Evolutionary conservation across 495 filamentous ascomycete genomes (phyloP), one percentile per base, ranked within the genome.

Genomic region (Hypoxylon subgilvum): DNA sequence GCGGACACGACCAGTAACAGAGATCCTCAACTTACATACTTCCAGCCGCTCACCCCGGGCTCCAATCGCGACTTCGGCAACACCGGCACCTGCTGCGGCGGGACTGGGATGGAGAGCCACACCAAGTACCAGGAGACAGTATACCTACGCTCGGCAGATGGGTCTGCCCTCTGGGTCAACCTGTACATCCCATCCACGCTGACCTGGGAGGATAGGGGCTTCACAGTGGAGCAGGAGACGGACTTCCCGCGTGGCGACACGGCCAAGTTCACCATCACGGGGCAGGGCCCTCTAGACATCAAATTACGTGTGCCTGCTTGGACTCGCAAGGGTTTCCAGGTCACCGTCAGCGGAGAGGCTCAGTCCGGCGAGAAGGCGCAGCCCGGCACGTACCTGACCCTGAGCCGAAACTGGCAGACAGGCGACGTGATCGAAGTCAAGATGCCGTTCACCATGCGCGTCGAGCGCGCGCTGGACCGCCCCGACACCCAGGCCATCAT

Each of bases 61-160:
- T 55, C 54, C 0, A 31, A 47, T 4, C 65, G 70, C 23, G 68
- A 71, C 35, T 72, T 64, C 39, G 61, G 55, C 6, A 53, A 69
- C 47, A 69, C 68, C 7, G 66, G 66, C 21, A 71, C 68, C 51
- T 73, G 70, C 61, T 73, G 70, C 19, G 68, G 69, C 27, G 70
- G 70, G 6, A 71, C 70, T 0, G 66, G 66, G 6, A 47, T 69
- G 51, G 70, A 73, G 59, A 67, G 57, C 36, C 69, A 73, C 42
- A 73, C 70, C 5, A 71, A 69, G 44, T 61, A 67, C 32, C 60
- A 60, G 50, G 70, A 71, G 38, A 67, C 68, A 5, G 61, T 73
- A 9, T 73, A 73, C 57, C 49, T 63, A 4, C 59, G 63, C 27
- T 61, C 62, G 6, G 62, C 62, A 5, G 68, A 73, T 47, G 52